Evolutionary conservation across 2,329 filamentous ascomycete species (phyloP).

Genomic region (Calycina herbarum): DNA sequence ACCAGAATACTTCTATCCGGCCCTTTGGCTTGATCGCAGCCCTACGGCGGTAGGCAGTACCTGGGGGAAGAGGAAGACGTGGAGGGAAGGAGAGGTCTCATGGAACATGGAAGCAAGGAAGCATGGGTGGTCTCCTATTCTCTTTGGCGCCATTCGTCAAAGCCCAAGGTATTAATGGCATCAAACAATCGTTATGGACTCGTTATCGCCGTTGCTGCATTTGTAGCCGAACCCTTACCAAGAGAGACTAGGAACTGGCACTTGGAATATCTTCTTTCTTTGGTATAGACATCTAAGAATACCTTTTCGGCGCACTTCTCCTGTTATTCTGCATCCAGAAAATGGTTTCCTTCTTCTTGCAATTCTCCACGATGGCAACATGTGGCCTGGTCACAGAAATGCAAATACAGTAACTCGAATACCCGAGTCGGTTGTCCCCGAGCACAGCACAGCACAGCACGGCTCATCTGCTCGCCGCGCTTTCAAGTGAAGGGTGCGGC

Average conservation of each 20-base stretch:
- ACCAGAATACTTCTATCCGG: slow-evolving; percentile 3
- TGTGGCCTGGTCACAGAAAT: neutral
- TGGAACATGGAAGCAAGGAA: neutral
- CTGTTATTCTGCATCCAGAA: neutral
- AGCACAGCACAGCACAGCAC: neutral
- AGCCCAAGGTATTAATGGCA: slow-evolving; percentile 13
- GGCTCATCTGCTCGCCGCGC: neutral
- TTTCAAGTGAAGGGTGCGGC: neutral
- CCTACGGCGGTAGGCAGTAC: neutral
- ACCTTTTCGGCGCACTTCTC: neutral
- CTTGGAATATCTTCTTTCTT: neutral
- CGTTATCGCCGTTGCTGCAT: neutral
- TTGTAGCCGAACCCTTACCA: neutral
- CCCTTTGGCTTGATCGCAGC: neutral
- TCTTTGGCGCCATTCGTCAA: slow-evolving; percentile 3
- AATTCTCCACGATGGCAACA: neutral
- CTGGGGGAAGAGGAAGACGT: neutral
- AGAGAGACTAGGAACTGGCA: neutral
- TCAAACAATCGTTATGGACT: neutral
- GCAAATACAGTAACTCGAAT: slow-evolving; percentile 1
- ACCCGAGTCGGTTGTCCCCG: slow-evolving; percentile 8
- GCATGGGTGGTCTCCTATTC: neutral
- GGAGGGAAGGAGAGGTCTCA: neutral
- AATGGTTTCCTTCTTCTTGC: neutral
- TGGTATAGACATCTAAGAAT: neutral